These are phyloP conservation scores for Paecilomyces dactylethromorphus DNA, from an alignment of 2,329 filamentous ascomycete species.

Conservation along the genomic window DNA sequence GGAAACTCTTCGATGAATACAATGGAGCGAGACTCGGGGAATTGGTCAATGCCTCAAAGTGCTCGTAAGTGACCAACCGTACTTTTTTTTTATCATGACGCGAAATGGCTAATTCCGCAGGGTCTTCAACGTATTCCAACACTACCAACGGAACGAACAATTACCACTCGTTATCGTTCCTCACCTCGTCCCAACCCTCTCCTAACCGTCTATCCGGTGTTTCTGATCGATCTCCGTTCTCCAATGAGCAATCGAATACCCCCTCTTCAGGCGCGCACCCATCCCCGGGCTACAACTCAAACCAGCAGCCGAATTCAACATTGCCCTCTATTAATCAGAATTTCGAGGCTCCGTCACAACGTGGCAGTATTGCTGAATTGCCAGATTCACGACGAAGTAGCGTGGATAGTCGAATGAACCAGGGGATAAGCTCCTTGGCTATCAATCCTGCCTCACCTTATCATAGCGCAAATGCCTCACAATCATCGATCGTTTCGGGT, in stretches of 20 bases:
- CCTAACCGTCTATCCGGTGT: conserved; percentile 35
- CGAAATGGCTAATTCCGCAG: conserved; percentile 22
- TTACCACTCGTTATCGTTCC: conserved; percentile 36
- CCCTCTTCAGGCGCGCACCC: conserved; percentile 33
- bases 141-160: conserved; percentile 38
- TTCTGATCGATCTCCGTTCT: conserved; percentile 36
- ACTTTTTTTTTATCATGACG: conserved; percentile 7
- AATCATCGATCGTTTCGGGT: conserved; percentile 38
- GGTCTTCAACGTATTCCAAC: conserved; percentile 45
- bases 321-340: conserved; percentile 56
- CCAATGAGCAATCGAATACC: conserved; percentile 31
- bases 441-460: conserved; percentile 43
- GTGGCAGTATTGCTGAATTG: conserved; percentile 33
- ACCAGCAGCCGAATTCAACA: conserved; percentile 32
- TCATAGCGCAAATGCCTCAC: conserved; percentile 40
- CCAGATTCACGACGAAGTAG: conserved; percentile 44
- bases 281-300: conserved; percentile 30
- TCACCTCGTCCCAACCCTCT: conserved; percentile 40
- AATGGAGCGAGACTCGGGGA: conserved; percentile 51
- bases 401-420: conserved; percentile 44
- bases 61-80: conserved; percentile 41
- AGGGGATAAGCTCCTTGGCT: conserved; percentile 41
- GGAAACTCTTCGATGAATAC: conserved; percentile 38
- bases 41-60: conserved; percentile 54
- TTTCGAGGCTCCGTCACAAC: conserved; percentile 44